Conservation (phyloP, 108 stramenopile species). For the Cyclostephanos tholiformis region DNA sequence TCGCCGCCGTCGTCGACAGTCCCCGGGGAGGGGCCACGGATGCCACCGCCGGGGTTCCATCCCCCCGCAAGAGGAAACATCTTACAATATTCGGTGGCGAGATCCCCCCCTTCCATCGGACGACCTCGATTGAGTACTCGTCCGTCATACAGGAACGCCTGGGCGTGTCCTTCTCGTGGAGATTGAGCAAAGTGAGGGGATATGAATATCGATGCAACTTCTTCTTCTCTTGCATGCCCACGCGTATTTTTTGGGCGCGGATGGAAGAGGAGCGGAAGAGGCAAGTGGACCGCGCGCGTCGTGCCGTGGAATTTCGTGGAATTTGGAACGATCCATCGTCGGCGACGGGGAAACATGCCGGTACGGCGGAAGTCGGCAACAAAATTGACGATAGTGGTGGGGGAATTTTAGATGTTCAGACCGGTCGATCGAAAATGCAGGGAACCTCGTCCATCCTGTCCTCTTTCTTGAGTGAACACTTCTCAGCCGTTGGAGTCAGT, state of each 20-base stretch:
- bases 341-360: neutral
- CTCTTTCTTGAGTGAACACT: constrained; percentile 51
- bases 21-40: constrained; percentile 32
- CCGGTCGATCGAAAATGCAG: neutral
- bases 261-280: constrained; percentile 27
- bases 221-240: constrained; percentile 67
- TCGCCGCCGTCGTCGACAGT: constrained; percentile 36
- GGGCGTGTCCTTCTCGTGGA: constrained; percentile 62
- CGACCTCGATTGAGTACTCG: constrained; percentile 47
- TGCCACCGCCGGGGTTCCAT: constrained; percentile 6
- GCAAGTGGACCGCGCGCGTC: constrained; percentile 9
- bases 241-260: constrained; percentile 50
- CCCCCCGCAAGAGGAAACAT: constrained; percentile 17
- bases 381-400: constrained; percentile 17
- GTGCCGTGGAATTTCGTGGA: constrained; percentile 1
- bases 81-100: constrained; percentile 38
- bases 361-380: neutral
- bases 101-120: constrained; percentile 46
- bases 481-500: constrained; percentile 56
- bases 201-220: constrained; percentile 65
- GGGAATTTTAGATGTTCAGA: neutral
- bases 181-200: constrained; percentile 56
- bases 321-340: neutral
- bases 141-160: constrained; percentile 64
- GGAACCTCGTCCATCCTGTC: constrained; percentile 6